Conservation (phyloP, 306 rosid genomes). For the Cucurbita pepo region DNA sequence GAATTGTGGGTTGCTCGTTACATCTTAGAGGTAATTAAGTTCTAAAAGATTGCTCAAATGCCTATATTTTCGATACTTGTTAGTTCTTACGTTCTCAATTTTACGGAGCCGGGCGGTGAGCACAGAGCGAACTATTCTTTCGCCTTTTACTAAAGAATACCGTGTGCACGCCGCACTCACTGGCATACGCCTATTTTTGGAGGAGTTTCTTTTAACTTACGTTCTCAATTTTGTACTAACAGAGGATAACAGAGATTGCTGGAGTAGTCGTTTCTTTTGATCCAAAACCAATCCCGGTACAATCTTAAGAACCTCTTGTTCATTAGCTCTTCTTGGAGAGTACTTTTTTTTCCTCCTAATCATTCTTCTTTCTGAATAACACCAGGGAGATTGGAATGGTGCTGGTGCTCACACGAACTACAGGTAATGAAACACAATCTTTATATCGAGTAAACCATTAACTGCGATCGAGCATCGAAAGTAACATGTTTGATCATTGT, state of each 20-base stretch:
- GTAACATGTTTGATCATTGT: neutral
- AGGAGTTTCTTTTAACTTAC: neutral
- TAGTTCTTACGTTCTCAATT: too few relatives aligned
- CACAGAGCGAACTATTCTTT: slow-evolving; percentile 45
- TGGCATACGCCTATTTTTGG: slow-evolving; percentile 22
- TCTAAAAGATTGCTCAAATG: too few relatives aligned
- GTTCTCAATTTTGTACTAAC: too few relatives aligned
- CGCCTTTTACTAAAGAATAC: slow-evolving; percentile 65
- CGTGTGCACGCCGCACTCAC: slow-evolving; percentile 13
- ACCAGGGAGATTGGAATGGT: slow-evolving; percentile 93
- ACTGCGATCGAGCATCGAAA: neutral
- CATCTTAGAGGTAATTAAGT: too few relatives aligned
- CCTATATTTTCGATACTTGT: too few relatives aligned
- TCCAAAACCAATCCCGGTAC: too few relatives aligned
- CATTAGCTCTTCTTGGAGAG: too few relatives aligned
- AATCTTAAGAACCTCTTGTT: too few relatives aligned
- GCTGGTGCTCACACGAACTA: slow-evolving; percentile 98
- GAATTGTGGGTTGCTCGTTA: too few relatives aligned
- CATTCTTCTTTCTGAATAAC: neutral
- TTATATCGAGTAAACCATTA: neutral
- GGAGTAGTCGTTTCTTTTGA: too few relatives aligned
- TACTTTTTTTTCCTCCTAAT: neutral
- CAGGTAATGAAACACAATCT: slow-evolving; percentile 27
- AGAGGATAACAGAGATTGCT: too few relatives aligned
- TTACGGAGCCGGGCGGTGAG: slow-evolving; percentile 8